Evolutionary conservation across 306 rosid genomes (phyloP).

Genomic region (Prunus fruticosa): DNA sequence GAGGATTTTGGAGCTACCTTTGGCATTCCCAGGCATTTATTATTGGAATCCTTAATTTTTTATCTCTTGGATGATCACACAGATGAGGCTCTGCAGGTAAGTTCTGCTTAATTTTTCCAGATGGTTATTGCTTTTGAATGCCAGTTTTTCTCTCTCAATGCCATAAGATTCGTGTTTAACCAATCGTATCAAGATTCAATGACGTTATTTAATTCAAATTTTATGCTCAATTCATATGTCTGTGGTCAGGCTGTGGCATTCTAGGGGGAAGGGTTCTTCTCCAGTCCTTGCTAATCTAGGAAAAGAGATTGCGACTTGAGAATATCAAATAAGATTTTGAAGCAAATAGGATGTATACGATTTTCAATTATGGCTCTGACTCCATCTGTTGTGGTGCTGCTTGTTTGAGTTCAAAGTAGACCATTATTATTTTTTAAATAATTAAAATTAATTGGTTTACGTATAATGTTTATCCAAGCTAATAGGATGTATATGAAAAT

Average conservation of each 20-base stretch:
- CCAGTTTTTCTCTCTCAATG: conserved; percentile 4
- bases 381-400: background rate
- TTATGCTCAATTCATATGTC: background rate
- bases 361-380: no score
- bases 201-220: conserved; percentile 4
- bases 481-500: background rate
- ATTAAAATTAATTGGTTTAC: background rate
- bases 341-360: background rate
- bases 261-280: background rate
- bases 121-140: conserved; percentile 19
- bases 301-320: background rate
- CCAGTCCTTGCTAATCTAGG: conserved; percentile 1
- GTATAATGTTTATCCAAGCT: background rate
- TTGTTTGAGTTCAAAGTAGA: background rate
- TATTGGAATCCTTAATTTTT: conserved; percentile 77
- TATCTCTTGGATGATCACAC: conserved; percentile 85
- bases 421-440: background rate
- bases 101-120: conserved; percentile 3
- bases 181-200: conserved; percentile 16
- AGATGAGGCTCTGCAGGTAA: conserved; percentile 86
- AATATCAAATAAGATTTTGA: background rate
- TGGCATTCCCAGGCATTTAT: conserved; percentile 64
- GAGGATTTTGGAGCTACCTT: conserved; percentile 88
- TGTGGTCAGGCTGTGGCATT: background rate
- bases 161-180: background rate